phyloP scores from a whole-genome alignment of 768 basidiomycete species.

The Xerocomellus dryophilus region DNA sequence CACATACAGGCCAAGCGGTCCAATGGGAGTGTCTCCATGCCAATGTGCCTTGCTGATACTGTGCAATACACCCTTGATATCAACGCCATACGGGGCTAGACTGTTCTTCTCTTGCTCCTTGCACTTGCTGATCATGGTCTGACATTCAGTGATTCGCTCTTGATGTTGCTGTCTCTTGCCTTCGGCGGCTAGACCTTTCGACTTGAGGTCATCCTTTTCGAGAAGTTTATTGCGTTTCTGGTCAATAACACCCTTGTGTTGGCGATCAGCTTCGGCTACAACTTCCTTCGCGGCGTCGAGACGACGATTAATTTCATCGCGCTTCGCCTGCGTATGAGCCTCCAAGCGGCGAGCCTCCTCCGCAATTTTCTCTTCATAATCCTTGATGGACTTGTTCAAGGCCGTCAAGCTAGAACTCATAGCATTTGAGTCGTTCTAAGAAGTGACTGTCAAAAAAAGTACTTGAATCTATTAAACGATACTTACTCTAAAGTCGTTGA shows the following conservation, averaged over 20 bases:
- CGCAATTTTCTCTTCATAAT: conserved; percentile 45
- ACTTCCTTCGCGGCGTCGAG: conserved; percentile 45
- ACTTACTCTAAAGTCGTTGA: conserved; percentile 47
- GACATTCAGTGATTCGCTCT: conserved; percentile 42
- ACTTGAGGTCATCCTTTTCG: conserved; percentile 32
- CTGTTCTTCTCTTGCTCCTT: conserved; percentile 53
- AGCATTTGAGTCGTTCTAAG: conserved; percentile 48
- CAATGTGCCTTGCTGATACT: conserved; percentile 52
- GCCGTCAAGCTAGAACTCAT: conserved; percentile 44
- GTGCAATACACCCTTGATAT: conserved; percentile 56
- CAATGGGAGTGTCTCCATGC: conserved; percentile 65
- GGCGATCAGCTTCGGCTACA: conserved; percentile 39
- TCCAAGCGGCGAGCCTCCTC: conserved; percentile 54
- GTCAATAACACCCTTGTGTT: conserved; percentile 27
- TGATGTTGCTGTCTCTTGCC: conserved; percentile 32
- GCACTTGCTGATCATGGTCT: conserved; percentile 49
- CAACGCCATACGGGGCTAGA: conserved; percentile 58
- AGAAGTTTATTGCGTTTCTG: conserved; percentile 34
- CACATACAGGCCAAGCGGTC: conserved; percentile 79
- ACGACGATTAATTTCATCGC: conserved; percentile 52
- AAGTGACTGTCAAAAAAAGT: conserved; percentile 1
- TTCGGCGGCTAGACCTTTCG: conserved; percentile 39
- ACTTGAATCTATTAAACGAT: not conserved
- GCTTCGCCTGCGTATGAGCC: conserved; percentile 57
- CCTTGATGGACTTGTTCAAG: conserved; percentile 32